These are phyloP conservation scores for Cladosporium halotolerans DNA, from an alignment of 2,329 filamentous ascomycete species.

Conservation along the genomic window DNA sequence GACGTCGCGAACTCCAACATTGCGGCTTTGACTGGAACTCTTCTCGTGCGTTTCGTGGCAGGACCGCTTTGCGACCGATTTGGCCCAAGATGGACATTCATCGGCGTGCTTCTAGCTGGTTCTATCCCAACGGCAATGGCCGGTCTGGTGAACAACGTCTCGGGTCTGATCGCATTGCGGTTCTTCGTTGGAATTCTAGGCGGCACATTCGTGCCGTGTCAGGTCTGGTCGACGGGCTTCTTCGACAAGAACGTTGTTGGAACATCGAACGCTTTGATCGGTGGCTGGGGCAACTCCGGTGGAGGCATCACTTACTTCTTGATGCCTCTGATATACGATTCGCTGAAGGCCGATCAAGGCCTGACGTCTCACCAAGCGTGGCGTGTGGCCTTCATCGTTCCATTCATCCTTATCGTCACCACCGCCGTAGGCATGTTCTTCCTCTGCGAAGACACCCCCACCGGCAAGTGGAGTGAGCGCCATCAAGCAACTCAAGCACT, in stretches of 20 bases:
- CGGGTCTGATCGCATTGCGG: conserved; percentile 58
- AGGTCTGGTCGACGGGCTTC: conserved; percentile 68
- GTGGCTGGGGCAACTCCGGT: conserved; percentile 68
- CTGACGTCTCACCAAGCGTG: conserved; percentile 11
- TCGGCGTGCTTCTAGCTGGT: conserved; percentile 61
- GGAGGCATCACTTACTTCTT: conserved; percentile 84
- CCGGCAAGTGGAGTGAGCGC: conserved; percentile 69
- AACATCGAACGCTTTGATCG: conserved; percentile 73
- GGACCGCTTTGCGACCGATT: conserved; percentile 75
- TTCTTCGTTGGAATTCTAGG: conserved; percentile 74
- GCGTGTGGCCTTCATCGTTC: conserved; percentile 69
- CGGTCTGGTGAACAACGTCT: conserved; percentile 60
- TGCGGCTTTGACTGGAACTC: conserved; percentile 62
- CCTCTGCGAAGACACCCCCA: conserved; percentile 70
- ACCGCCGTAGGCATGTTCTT: conserved; percentile 61
- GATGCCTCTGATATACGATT: conserved; percentile 45
- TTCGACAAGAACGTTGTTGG: conserved; percentile 76
- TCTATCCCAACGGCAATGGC: conserved; percentile 72
- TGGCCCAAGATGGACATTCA: conserved; percentile 70
- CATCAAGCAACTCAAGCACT: conserved; percentile 38
- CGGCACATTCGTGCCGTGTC: conserved; percentile 70
- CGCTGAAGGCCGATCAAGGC: background rate
- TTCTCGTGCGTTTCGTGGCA: conserved; percentile 66
- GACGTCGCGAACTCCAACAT: conserved; percentile 85
- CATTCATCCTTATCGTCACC: conserved; percentile 65